Conservation (phyloP, 108 stramenopile genomes). For the Fistulifera pelliculosa region DNA sequence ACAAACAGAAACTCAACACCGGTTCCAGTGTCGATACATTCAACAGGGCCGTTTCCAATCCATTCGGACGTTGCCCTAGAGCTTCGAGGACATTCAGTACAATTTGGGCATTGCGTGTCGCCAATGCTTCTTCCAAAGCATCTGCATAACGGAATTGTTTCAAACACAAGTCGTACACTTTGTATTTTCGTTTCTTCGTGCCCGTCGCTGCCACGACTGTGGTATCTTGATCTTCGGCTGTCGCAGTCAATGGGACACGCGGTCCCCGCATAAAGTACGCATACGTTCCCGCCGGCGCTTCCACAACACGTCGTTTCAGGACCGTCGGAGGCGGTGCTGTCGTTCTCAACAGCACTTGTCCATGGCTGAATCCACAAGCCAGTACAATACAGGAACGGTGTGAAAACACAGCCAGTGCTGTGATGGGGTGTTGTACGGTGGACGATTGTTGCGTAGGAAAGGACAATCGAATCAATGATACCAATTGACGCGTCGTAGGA, state of each 20-base stretch:
- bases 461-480: slow-evolving; percentile 2
- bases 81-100: slow-evolving; percentile 83
- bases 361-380: too few relatives aligned
- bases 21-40: slow-evolving; percentile 84
- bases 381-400: too few relatives aligned
- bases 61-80: slow-evolving; percentile 62
- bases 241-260: slow-evolving; percentile 46
- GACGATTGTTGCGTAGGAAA: too few relatives aligned
- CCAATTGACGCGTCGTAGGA: slow-evolving; percentile 27
- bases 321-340: too few relatives aligned
- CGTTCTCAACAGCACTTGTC: too few relatives aligned
- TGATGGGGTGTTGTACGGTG: too few relatives aligned
- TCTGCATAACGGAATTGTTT: slow-evolving; percentile 86
- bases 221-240: slow-evolving; percentile 31
- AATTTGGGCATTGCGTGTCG: slow-evolving; percentile 50
- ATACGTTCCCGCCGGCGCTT: slow-evolving; percentile 68
- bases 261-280: slow-evolving; percentile 70
- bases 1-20: slow-evolving; percentile 67
- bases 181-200: slow-evolving; percentile 55
- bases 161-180: slow-evolving; percentile 59
- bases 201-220: slow-evolving; percentile 11
- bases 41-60: slow-evolving; percentile 61
- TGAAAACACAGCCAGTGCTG: too few relatives aligned
- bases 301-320: slow-evolving; percentile 3
- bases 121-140: slow-evolving; percentile 78